Percentiles rank a stretch among this genome's conserved stretches.
phyloP scores from a whole-genome alignment of 495 filamentous ascomycete genomes.

The Rostrohypoxylon terebratum region DNA sequence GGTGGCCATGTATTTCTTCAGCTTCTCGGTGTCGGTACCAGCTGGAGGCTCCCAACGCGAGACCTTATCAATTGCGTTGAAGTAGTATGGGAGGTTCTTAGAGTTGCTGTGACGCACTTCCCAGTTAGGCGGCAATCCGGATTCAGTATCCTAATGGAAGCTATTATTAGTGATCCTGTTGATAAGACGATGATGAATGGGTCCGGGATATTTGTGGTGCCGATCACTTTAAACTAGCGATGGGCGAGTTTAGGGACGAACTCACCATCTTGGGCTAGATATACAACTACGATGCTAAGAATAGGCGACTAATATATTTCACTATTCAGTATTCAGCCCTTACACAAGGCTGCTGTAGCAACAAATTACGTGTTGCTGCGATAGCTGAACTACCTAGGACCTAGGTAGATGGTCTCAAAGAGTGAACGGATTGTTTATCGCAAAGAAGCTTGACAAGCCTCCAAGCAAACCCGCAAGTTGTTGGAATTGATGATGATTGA shows the following conservation, averaged over 20 bases:
- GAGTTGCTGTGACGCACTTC: conserved; percentile 96
- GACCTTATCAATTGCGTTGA: conserved; percentile 82
- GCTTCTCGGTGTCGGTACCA: conserved; percentile 86
- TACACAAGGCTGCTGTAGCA: conserved; percentile 1
- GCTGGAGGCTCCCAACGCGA: conserved; percentile 94
- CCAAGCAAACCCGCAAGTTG: not conserved
- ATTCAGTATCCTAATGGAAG: conserved; percentile 64
- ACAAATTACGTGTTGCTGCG: conserved; percentile 5
- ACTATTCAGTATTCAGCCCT: not conserved
- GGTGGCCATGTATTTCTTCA: conserved; percentile 91
- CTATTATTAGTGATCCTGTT: conserved; percentile 27
- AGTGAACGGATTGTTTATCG: conserved; percentile 15
- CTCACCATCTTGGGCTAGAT: conserved; percentile 38
- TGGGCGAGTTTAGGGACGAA: not conserved
- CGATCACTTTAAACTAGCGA: not conserved
- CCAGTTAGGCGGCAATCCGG: conserved; percentile 88
- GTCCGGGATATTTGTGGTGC: not conserved
- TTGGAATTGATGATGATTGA: not conserved
- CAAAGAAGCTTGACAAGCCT: not conserved
- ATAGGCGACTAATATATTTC: conserved; percentile 10
- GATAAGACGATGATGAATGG: not conserved
- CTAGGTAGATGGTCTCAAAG: conserved; percentile 10
- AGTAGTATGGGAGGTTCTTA: conserved; percentile 98
- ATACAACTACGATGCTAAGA: conserved; percentile 15
- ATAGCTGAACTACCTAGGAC: not conserved